A percentile compares a stretch with the other conserved stretches of the same genome.
These are phyloP conservation scores for Chalciporus sphaerocephalus DNA, from an alignment of 768 basidiomycete species.

Conservation along the genomic window DNA sequence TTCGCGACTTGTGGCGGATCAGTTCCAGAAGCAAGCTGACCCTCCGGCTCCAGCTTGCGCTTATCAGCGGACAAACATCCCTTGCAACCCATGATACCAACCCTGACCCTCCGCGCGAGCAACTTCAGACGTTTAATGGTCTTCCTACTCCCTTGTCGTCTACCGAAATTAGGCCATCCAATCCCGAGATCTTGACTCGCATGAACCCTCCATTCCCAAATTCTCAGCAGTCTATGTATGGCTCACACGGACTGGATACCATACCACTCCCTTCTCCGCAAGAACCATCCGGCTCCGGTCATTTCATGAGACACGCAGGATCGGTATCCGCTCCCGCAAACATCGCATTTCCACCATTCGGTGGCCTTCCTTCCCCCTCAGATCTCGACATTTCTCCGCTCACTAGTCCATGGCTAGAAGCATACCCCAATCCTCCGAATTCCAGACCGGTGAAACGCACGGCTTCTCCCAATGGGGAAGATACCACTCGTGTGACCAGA, in stretches of 20 bases:
- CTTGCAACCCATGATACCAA: slow-evolving; percentile 36
- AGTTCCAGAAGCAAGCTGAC: slow-evolving; percentile 12
- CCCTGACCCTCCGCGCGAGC: slow-evolving; percentile 34
- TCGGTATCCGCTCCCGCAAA: slow-evolving; percentile 68
- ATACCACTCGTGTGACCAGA: slow-evolving; percentile 40
- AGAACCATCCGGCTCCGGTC: slow-evolving; percentile 26
- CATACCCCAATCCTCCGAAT: slow-evolving; percentile 40
- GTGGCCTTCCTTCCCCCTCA: slow-evolving; percentile 39
- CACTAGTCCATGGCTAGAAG: slow-evolving; percentile 77
- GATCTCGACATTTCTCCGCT: slow-evolving; percentile 75
- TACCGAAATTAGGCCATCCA: slow-evolving; percentile 58
- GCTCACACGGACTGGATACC: slow-evolving; percentile 23
- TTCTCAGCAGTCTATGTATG: slow-evolving; percentile 25
- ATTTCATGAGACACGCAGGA: slow-evolving; percentile 35
- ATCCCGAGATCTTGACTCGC: slow-evolving; percentile 58
- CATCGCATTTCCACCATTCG: slow-evolving; percentile 57
- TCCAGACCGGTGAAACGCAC: slow-evolving; percentile 43
- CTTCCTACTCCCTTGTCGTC: slow-evolving; percentile 69
- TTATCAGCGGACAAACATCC: slow-evolving; percentile 48
- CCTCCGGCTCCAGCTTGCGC: slow-evolving; percentile 50
- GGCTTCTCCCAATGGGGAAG: slow-evolving; percentile 55
- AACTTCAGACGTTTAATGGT: slow-evolving; percentile 40
- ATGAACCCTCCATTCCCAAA: slow-evolving; percentile 48
- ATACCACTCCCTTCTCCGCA: slow-evolving; percentile 30
- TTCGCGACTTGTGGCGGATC: slow-evolving; percentile 3